A percentile compares a stretch with the other conserved stretches of the same genome.
Conservation (phyloP, 1,284 basidiomycete genomes). For the Moniliella sp. region DNA sequence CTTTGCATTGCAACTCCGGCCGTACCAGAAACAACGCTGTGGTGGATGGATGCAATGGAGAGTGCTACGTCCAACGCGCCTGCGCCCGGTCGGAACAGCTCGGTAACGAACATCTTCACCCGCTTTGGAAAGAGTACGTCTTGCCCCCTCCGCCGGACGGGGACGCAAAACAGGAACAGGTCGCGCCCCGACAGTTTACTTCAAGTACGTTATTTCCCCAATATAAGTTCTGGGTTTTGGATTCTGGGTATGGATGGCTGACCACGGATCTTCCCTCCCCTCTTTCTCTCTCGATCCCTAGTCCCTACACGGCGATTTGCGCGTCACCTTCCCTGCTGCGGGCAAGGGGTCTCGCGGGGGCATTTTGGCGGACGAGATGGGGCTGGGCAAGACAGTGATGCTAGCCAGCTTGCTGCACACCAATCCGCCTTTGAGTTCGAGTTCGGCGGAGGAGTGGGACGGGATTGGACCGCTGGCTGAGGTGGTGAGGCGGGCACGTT, state of each 20-base stretch:
- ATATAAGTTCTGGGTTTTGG: neutral
- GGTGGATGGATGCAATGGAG: conserved; percentile 88
- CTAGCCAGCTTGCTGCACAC: conserved; percentile 70
- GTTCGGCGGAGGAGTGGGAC: conserved; percentile 6
- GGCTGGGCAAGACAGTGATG: conserved; percentile 45
- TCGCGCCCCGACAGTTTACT: conserved; percentile 4
- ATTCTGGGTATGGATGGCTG: neutral
- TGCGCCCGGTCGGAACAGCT: conserved; percentile 14
- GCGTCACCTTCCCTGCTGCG: conserved; percentile 60
- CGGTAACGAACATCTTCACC: conserved; percentile 45
- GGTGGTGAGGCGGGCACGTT: conserved; percentile 35
- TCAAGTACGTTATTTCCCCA: conserved; percentile 1
- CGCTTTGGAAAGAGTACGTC: conserved; percentile 73
- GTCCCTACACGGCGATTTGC: conserved; percentile 54
- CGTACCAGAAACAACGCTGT: conserved; percentile 81
- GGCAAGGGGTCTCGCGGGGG: conserved; percentile 61
- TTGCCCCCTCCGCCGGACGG: conserved; percentile 11
- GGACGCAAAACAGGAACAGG: neutral
- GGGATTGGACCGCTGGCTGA: conserved; percentile 35
- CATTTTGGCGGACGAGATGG: conserved; percentile 58
- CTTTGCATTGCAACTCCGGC: conserved; percentile 55
- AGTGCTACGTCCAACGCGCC: conserved; percentile 8
- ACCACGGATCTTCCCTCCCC: conserved; percentile 4
- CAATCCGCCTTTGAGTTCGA: conserved; percentile 35
- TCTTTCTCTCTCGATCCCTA: conserved; percentile 3